Evolutionary conservation across 2,329 filamentous ascomycete species (phyloP).

Genomic region (Cryphonectria naterciae): DNA sequence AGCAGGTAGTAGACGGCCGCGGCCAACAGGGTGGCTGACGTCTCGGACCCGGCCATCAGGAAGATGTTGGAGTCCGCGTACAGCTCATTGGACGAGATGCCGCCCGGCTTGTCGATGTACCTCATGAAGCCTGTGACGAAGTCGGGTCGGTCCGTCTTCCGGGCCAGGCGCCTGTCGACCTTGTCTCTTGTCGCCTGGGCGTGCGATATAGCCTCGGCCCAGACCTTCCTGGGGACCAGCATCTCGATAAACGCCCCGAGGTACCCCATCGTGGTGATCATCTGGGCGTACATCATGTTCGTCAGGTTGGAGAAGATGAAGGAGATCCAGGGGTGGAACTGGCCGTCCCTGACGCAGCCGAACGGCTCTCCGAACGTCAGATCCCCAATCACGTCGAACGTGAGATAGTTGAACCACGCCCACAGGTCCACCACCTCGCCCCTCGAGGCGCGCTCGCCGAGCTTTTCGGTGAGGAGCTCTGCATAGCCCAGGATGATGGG

Average conservation of each 20-base stretch:
- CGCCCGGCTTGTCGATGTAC: conserved; percentile 17
- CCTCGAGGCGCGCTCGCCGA: conserved; percentile 29
- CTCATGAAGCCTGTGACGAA: conserved; percentile 23
- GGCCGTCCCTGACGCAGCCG: conserved; percentile 31
- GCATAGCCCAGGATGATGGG: conserved; percentile 32
- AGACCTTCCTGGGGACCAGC: conserved; percentile 21
- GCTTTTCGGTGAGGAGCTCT: conserved; percentile 29
- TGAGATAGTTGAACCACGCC: conserved; percentile 35
- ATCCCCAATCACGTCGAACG: conserved; percentile 36
- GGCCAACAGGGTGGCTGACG: conserved; percentile 30
- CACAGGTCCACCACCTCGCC: conserved; percentile 33
- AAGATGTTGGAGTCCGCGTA: conserved; percentile 30
- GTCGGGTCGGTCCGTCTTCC: conserved; percentile 25
- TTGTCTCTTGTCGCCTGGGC: conserved; percentile 28
- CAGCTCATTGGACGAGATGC: conserved; percentile 27
- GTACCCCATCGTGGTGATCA: conserved; percentile 27
- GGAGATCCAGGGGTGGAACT: conserved; percentile 35
- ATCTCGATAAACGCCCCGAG: conserved; percentile 25
- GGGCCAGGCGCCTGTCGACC: conserved; percentile 28
- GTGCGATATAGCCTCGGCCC: conserved; percentile 26
- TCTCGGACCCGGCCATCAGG: conserved; percentile 30
- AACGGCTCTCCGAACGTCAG: conserved; percentile 35
- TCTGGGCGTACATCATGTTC: conserved; percentile 31
- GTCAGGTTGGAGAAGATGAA: conserved; percentile 34
- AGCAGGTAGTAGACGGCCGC: conserved; percentile 29